Percentiles rank a stretch among this genome's conserved stretches.
Evolutionary conservation across 139 green algal species (phyloP).

Genomic region (Chlamydomonas schloesseri): DNA sequence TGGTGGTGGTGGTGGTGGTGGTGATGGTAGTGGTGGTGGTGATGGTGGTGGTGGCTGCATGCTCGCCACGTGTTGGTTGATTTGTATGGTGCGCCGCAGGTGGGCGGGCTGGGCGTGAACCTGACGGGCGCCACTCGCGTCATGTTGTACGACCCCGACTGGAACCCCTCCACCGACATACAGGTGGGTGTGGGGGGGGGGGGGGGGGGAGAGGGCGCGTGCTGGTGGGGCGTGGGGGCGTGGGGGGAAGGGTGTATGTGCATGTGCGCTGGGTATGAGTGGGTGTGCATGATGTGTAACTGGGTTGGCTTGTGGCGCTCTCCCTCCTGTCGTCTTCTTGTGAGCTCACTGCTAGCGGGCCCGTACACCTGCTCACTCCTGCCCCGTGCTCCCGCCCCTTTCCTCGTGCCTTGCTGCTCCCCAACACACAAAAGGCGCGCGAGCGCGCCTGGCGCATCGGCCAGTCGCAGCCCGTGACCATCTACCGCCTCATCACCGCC

Average conservation of each 20-base stretch:
- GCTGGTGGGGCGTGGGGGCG: background rate
- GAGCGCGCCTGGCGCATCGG: slow-evolving; percentile 98
- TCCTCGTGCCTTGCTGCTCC: too few relatives aligned
- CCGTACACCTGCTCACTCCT: too few relatives aligned
- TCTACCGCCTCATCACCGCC: slow-evolving; percentile 94
- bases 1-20: too few relatives aligned
- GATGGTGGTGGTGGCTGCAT: too few relatives aligned
- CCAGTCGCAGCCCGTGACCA: slow-evolving; percentile 90
- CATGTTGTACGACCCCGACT: slow-evolving; percentile 98
- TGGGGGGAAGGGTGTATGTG: background rate
- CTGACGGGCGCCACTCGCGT: slow-evolving; percentile 95
- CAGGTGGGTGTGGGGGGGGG: slow-evolving; percentile 65
- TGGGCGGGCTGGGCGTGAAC: slow-evolving; percentile 97
- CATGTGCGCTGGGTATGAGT: background rate
- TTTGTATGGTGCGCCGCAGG: slow-evolving; percentile 43
- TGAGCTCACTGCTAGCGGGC: too few relatives aligned
- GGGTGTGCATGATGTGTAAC: too few relatives aligned
- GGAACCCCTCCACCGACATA: slow-evolving; percentile 95
- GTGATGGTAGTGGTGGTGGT: too few relatives aligned
- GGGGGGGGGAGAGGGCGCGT: too few relatives aligned
- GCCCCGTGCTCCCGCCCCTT: too few relatives aligned
- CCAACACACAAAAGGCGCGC: slow-evolving; percentile 84
- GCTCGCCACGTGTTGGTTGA: too few relatives aligned
- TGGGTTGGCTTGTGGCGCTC: too few relatives aligned
- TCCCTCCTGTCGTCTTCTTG: too few relatives aligned